Evolutionary conservation across 352 stramenopile species (phyloP).

Genomic region (Paralagenidium karlingii): DNA sequence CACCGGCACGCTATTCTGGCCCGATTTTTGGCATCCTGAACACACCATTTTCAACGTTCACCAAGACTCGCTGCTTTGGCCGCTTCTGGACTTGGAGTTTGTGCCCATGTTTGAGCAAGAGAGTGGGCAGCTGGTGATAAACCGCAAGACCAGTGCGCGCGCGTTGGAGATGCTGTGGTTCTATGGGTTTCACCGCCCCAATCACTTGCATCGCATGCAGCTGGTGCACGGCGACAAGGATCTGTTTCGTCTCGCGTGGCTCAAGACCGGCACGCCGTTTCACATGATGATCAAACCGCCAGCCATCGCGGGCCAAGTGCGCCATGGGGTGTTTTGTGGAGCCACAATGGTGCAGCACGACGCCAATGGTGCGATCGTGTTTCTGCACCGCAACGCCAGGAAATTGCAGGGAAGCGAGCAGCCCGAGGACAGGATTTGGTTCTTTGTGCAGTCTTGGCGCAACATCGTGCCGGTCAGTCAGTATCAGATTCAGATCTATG

Average conservation of each 20-base stretch:
- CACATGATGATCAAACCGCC: constrained; percentile 29
- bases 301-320: constrained; percentile 14
- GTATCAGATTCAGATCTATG: constrained; percentile 44
- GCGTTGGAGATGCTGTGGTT: constrained; percentile 21
- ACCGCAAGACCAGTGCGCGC: constrained; percentile 17
- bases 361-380: constrained; percentile 16
- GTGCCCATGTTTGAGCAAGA: constrained; percentile 65
- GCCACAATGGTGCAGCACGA: constrained; percentile 39
- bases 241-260: constrained; percentile 43
- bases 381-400: constrained; percentile 37
- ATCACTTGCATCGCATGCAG: constrained; percentile 15
- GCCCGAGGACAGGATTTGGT: constrained; percentile 3
- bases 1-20: constrained; percentile 39
- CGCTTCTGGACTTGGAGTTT: constrained; percentile 23
- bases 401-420: constrained; percentile 34
- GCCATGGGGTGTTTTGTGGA: constrained; percentile 24
- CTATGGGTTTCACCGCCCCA: constrained; percentile 26
- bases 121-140: constrained; percentile 40
- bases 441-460: constrained; percentile 49
- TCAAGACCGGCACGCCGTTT: constrained; percentile 28
- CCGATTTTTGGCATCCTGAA: constrained; percentile 42
- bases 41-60: constrained; percentile 54
- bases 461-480: no score
- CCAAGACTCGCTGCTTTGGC: constrained; percentile 28
- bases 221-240: constrained; percentile 46